Evolutionary conservation across 2,329 filamentous ascomycete genomes (phyloP).

Genomic region (Cadophora gregata): DNA sequence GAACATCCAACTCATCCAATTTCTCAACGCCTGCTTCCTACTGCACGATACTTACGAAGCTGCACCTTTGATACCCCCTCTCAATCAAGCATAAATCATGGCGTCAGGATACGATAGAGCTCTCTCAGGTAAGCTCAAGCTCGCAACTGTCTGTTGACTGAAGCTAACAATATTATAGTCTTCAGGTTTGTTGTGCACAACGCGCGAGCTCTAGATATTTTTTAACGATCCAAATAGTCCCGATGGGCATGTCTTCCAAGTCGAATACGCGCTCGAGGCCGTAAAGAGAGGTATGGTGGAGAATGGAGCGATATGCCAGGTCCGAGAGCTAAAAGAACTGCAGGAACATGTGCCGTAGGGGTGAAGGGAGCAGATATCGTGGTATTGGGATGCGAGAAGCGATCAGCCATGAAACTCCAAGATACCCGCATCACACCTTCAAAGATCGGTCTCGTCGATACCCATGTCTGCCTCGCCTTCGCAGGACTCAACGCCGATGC

Average conservation of each 20-base stretch:
- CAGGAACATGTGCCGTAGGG: conserved; percentile 95
- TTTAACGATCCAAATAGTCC: conserved; percentile 71
- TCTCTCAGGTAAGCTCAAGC: conserved; percentile 80
- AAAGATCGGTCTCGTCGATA: conserved; percentile 96
- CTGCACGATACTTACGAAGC: conserved; percentile 28
- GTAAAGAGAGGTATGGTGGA: conserved; percentile 84
- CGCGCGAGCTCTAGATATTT: conserved; percentile 19
- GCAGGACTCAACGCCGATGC: conserved; percentile 97
- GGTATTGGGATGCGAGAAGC: conserved; percentile 97
- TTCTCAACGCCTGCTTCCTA: conserved; percentile 26
- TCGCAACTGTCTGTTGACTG: conserved; percentile 51
- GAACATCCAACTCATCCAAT: conserved; percentile 25
- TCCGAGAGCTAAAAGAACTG: conserved; percentile 32
- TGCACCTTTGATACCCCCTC: conserved; percentile 14
- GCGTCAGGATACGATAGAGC: conserved; percentile 99
- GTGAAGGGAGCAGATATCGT: conserved; percentile 96
- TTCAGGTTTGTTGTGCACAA: conserved; percentile 69
- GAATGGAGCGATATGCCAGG: not conserved
- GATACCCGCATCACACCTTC: conserved; percentile 98
- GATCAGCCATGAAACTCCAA: conserved; percentile 98
- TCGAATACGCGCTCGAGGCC: conserved; percentile 98
- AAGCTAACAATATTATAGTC: conserved; percentile 60
- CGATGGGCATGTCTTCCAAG: conserved; percentile 99
- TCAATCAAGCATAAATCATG: conserved; percentile 58
- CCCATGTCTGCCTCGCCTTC: conserved; percentile 95